phyloP scores from a whole-genome alignment of 805 yeast genomes.

The Wickerhamomyces xylosicus region DNA sequence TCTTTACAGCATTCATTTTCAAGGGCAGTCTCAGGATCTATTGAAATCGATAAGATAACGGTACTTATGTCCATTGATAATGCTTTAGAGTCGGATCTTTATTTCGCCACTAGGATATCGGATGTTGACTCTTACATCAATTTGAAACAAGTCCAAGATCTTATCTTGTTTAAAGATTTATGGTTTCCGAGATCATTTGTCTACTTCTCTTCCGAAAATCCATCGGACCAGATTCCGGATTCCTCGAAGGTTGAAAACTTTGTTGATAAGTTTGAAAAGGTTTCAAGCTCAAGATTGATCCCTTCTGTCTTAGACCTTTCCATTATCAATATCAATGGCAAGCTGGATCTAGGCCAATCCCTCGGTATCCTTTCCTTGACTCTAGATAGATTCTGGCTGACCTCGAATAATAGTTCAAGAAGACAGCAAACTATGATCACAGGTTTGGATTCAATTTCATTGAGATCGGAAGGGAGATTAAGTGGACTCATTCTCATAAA shows the following conservation, averaged over 20 bases:
- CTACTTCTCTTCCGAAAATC: constrained; percentile 13
- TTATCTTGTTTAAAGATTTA: constrained; percentile 70
- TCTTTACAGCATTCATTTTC: constrained; percentile 87
- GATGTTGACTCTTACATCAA: constrained; percentile 57
- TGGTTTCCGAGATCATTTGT: constrained; percentile 45
- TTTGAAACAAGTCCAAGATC: constrained; percentile 78
- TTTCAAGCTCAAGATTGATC: constrained; percentile 50
- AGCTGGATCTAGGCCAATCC: constrained; percentile 75
- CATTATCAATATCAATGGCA: constrained; percentile 39
- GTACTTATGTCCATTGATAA: background rate
- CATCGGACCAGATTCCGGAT: constrained; percentile 6
- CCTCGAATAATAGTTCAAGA: constrained; percentile 52
- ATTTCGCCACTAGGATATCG: constrained; percentile 41
- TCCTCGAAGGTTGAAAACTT: constrained; percentile 13
- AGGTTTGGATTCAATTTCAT: constrained; percentile 40
- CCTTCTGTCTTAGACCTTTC: constrained; percentile 66
- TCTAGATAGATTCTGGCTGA: constrained; percentile 56
- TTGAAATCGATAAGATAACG: constrained; percentile 25
- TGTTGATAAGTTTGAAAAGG: constrained; percentile 41
- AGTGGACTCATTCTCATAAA: constrained; percentile 54
- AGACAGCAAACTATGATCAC: constrained; percentile 65
- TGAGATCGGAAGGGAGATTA: constrained; percentile 66
- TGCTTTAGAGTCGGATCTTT: constrained; percentile 27
- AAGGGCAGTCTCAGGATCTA: constrained; percentile 74
- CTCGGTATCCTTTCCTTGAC: constrained; percentile 54